A percentile compares a stretch with the other conserved stretches of the same genome.
These are phyloP conservation scores for Dactylorhiza incarnata DNA, from an alignment of 106 monocot species.

Conservation along the genomic window DNA sequence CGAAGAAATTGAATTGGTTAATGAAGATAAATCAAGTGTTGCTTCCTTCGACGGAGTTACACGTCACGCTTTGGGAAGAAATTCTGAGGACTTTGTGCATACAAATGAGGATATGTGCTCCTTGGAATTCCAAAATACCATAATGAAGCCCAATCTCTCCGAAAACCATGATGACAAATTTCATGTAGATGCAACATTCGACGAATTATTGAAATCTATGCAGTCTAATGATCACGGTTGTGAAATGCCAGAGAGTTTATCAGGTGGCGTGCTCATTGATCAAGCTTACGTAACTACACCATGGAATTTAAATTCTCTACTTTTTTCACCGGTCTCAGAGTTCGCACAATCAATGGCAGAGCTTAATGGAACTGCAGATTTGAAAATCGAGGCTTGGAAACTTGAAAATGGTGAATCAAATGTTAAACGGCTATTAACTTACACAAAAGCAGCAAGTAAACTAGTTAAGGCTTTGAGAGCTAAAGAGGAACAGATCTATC, in stretches of 20 bases:
- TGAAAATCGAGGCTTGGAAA: constrained; percentile 35
- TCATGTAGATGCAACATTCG: constrained; percentile 24
- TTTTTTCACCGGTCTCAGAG: constrained; percentile 55
- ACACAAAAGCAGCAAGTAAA: constrained; percentile 48
- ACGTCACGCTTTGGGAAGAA: constrained; percentile 24
- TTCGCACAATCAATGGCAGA: constrained; percentile 32
- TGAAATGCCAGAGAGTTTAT: constrained; percentile 46
- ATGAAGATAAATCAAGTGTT: constrained; percentile 28
- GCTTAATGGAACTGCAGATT: constrained; percentile 34
- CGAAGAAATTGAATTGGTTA: constrained; percentile 19
- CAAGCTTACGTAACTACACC: constrained; percentile 36
- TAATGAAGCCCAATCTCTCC: constrained; percentile 14
- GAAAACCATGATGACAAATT: not conserved
- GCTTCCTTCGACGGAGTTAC: constrained; percentile 32
- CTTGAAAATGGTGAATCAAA: constrained; percentile 10
- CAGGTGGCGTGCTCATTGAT: constrained; percentile 47
- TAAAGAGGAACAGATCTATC: constrained; percentile 54
- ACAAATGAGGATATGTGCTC: constrained; percentile 11
- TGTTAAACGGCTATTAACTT: constrained; percentile 37
- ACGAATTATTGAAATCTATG: constrained; percentile 47
- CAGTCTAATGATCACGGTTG: constrained; percentile 17
- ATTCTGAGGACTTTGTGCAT: constrained; percentile 2
- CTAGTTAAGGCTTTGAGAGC: constrained; percentile 55
- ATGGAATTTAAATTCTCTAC: constrained; percentile 31
- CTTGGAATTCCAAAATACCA: not conserved